phyloP scores from a whole-genome alignment of 805 yeast genomes.

The Lachancea cidri region DNA sequence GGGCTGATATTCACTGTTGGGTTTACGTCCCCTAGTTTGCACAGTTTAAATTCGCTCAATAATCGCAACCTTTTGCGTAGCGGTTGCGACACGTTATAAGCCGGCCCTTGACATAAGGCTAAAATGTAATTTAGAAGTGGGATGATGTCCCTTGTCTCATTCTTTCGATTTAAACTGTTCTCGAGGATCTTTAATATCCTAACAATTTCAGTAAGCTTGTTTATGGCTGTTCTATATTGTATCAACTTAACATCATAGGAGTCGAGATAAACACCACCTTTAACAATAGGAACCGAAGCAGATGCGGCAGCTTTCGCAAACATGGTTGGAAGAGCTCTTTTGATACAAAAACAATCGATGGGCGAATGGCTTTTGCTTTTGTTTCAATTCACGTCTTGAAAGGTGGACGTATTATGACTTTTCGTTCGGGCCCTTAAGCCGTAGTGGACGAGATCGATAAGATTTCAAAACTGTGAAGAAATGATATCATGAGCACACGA shows the following conservation, averaged over 20 bases:
- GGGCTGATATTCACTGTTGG: slow-evolving; percentile 15
- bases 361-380: too few species aligned
- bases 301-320: slow-evolving; percentile 31
- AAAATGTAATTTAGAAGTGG: slow-evolving; percentile 35
- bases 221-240: slow-evolving; percentile 52
- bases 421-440: background rate
- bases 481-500: too few species aligned
- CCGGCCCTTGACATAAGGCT: slow-evolving; percentile 35
- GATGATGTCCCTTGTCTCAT: slow-evolving; percentile 21
- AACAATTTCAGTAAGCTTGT: slow-evolving; percentile 40
- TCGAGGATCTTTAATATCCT: slow-evolving; percentile 32
- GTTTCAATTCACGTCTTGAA: too few species aligned
- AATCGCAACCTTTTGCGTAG: slow-evolving; percentile 37
- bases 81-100: slow-evolving; percentile 38
- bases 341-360: too few species aligned
- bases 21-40: slow-evolving; percentile 22
- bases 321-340: slow-evolving; percentile 12
- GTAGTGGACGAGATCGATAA: background rate
- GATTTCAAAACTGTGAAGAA: background rate
- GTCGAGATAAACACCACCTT: slow-evolving; percentile 36
- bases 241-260: slow-evolving; percentile 51
- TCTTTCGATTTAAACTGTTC: slow-evolving; percentile 20
- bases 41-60: slow-evolving; percentile 25
- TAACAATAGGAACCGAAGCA: slow-evolving; percentile 30
- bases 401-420: too few species aligned